A percentile compares a stretch with the other conserved stretches of the same genome.
Evolutionary conservation across 768 basidiomycete genomes (phyloP).

Genomic region (Chalciporus chontae): DNA sequence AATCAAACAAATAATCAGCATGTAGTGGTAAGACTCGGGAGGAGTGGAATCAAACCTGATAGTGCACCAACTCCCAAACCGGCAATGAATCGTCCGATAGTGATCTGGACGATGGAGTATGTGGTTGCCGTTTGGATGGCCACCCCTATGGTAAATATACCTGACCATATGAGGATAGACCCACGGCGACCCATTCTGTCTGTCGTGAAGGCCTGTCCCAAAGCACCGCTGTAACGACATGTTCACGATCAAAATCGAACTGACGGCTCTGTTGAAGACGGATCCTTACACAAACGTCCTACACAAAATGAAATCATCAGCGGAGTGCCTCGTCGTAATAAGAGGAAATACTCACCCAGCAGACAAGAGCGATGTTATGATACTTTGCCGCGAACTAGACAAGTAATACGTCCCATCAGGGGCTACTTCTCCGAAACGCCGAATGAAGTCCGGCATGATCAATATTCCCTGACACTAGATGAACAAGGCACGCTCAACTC

Average conservation of each 20-base stretch:
- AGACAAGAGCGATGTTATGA: no score
- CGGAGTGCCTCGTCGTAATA: no score
- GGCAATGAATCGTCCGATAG: slow-evolving; percentile 64
- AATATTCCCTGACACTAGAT: no score
- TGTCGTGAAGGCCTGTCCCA: slow-evolving; percentile 68
- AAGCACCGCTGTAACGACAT: slow-evolving; percentile 44
- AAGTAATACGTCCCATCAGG: no score
- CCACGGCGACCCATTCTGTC: slow-evolving; percentile 57
- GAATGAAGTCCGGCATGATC: no score
- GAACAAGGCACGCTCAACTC: no score
- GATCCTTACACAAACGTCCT: slow-evolving; percentile 14
- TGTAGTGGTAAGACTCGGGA: not conserved
- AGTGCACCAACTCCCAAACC: slow-evolving; percentile 73
- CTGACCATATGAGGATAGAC: slow-evolving; percentile 71
- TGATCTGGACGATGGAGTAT: slow-evolving; percentile 57
- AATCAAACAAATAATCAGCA: no score
- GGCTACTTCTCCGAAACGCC: no score
- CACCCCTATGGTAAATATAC: slow-evolving; percentile 64
- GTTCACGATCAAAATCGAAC: not conserved
- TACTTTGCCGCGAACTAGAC: no score
- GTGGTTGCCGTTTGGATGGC: slow-evolving; percentile 50
- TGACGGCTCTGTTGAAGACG: no score
- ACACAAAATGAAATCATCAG: not conserved
- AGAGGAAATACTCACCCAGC: no score
- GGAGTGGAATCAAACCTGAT: slow-evolving; percentile 41